Percentiles rank a stretch among this genome's conserved stretches.
Evolutionary conservation across 2,329 filamentous ascomycete species (phyloP).

Genomic region (Cladosporium austrohemisphaericum): DNA sequence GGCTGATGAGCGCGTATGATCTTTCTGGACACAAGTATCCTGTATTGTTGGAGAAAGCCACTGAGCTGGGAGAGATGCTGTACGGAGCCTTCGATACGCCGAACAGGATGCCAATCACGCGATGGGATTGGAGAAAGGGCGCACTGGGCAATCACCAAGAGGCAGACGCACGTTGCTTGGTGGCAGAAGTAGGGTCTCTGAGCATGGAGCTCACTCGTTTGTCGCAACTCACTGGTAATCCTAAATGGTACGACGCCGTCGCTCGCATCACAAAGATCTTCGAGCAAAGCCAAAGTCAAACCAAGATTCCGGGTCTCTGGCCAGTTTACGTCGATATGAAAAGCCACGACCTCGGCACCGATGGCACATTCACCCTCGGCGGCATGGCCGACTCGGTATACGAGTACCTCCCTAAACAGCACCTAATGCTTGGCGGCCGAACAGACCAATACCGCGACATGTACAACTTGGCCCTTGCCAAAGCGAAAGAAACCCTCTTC

Average conservation of each 20-base stretch:
- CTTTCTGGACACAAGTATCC: conserved; percentile 52
- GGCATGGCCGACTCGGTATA: conserved; percentile 35
- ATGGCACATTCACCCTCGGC: conserved; percentile 29
- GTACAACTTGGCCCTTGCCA: conserved; percentile 45
- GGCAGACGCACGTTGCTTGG: conserved; percentile 34
- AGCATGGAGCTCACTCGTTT: conserved; percentile 61
- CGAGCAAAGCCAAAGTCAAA: conserved; percentile 51
- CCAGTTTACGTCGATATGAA: conserved; percentile 51
- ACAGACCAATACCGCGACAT: conserved; percentile 39
- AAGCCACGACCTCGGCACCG: conserved; percentile 31
- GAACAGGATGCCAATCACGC: conserved; percentile 61
- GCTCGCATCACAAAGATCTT: conserved; percentile 56
- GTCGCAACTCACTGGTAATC: conserved; percentile 59
- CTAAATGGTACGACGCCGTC: conserved; percentile 60
- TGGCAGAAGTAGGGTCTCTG: conserved; percentile 57
- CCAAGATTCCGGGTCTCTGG: conserved; percentile 61
- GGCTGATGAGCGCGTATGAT: conserved; percentile 67
- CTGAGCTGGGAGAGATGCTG: conserved; percentile 61
- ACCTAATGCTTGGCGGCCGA: conserved; percentile 26
- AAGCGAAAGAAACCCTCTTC: conserved; percentile 44
- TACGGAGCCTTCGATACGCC: conserved; percentile 66
- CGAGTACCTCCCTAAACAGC: conserved; percentile 33
- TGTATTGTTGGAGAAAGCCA: conserved; percentile 58
- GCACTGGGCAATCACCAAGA: conserved; percentile 26
- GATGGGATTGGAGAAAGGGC: conserved; percentile 52